Evolutionary conservation across 1,139 yeast species (phyloP).

Genomic region (Blastobotrys serpentis): DNA sequence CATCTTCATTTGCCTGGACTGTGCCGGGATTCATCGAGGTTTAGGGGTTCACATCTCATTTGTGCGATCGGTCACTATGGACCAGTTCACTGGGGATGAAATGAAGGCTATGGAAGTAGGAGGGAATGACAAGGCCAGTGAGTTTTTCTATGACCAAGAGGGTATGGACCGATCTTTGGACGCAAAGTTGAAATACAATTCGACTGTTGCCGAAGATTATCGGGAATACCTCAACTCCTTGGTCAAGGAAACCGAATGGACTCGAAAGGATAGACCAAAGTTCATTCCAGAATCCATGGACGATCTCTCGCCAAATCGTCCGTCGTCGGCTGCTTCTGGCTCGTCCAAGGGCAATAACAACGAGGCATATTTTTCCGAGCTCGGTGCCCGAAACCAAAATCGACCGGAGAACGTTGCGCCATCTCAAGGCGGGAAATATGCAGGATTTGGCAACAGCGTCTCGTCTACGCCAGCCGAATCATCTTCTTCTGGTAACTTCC

Average conservation of each 20-base stretch:
- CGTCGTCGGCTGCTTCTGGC: slow-evolving; percentile 17
- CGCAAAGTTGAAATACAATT: slow-evolving; percentile 75
- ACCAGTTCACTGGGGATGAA: slow-evolving; percentile 92
- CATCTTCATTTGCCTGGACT: slow-evolving; percentile 90
- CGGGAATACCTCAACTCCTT: slow-evolving; percentile 74
- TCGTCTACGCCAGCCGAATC: slow-evolving; percentile 52
- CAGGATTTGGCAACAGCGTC: slow-evolving; percentile 87
- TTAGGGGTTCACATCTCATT: slow-evolving; percentile 96
- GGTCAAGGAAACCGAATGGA: slow-evolving; percentile 72
- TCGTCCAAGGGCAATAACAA: slow-evolving; percentile 60
- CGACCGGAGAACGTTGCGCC: slow-evolving; percentile 85
- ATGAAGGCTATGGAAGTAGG: slow-evolving; percentile 89
- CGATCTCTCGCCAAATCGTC: slow-evolving; percentile 10
- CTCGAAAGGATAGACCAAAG: slow-evolving; percentile 40
- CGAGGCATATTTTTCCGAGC: slow-evolving; percentile 76
- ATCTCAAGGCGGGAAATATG: slow-evolving; percentile 89
- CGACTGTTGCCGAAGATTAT: slow-evolving; percentile 91
- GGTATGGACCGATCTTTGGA: slow-evolving; percentile 70
- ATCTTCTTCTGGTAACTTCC: slow-evolving; percentile 25
- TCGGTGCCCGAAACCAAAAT: slow-evolving; percentile 69
- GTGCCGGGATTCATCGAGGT: slow-evolving; percentile 95
- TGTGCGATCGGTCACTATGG: slow-evolving; percentile 96
- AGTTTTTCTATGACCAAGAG: slow-evolving; percentile 59
- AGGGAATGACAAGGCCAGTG: slow-evolving; percentile 77
- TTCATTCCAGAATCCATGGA: slow-evolving; percentile 29